phyloP scores from a whole-genome alignment of 2,329 filamentous ascomycete species.

The Xylariaceae sp. region DNA sequence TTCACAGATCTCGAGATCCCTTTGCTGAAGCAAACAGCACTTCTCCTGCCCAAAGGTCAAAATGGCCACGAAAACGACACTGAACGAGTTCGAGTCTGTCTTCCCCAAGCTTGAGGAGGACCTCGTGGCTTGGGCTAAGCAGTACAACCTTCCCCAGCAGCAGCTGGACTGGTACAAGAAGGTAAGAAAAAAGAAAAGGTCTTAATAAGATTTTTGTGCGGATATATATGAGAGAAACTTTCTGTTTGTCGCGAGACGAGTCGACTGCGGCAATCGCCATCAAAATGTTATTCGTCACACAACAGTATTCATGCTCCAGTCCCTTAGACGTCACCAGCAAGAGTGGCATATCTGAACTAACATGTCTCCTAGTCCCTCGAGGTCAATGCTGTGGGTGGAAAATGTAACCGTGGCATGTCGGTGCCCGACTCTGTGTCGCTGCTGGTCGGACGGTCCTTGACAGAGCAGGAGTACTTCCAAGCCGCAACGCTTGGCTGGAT shows the following conservation, averaged over 20 bases:
- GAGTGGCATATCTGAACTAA: background rate
- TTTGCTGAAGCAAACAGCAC: too few species aligned
- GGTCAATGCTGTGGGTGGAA: conserved; percentile 85
- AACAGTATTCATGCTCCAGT: too few species aligned
- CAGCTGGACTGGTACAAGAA: conserved; percentile 83
- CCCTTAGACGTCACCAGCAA: conserved; percentile 1
- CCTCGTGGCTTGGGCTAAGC: conserved; percentile 70
- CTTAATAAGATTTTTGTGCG: too few species aligned
- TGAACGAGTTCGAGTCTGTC: conserved; percentile 83
- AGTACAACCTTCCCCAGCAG: conserved; percentile 78
- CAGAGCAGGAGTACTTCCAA: conserved; percentile 80
- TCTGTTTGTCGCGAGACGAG: too few species aligned
- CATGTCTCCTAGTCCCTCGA: conserved; percentile 61
- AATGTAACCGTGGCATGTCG: conserved; percentile 98
- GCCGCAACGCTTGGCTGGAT: conserved; percentile 90
- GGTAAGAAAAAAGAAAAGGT: conserved; percentile 44
- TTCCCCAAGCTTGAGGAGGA: conserved; percentile 84
- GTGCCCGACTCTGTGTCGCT: conserved; percentile 87
- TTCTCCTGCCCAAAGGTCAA: conserved; percentile 19
- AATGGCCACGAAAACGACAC: conserved; percentile 69
- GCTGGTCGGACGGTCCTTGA: conserved; percentile 67
- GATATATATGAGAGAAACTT: too few species aligned
- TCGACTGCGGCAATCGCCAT: too few species aligned
- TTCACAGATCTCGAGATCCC: too few species aligned
- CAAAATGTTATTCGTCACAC: too few species aligned